Evolutionary conservation across 176 grass and related monocot species (phyloP).

Genomic region (Aegilops longissima): DNA sequence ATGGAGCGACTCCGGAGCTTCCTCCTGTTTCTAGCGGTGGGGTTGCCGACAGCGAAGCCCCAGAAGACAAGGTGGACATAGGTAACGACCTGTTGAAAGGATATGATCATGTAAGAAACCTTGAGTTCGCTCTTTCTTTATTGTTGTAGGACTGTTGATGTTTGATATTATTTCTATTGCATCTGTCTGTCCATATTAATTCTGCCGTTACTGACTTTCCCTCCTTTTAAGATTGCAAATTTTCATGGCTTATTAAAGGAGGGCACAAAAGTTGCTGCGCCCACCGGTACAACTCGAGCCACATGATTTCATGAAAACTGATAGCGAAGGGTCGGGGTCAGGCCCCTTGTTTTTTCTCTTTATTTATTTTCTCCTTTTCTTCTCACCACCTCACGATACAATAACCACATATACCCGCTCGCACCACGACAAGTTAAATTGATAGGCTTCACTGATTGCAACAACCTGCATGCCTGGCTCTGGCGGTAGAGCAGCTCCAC

Average conservation of each 20-base stretch:
- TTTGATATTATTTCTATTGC: no score
- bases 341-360: no score
- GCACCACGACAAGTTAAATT: no score
- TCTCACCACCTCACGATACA: no score
- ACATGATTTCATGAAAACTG: neutral
- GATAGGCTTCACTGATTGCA: neutral
- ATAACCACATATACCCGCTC: no score
- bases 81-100: no score
- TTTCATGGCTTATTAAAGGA: no score
- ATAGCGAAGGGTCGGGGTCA: no score
- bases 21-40: constrained; percentile 24
- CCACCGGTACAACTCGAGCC: neutral
- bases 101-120: neutral
- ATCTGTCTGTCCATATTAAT: neutral
- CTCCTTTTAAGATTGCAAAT: no score
- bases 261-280: no score
- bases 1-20: neutral
- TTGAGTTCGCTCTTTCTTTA: neutral
- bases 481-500: constrained; percentile 76
- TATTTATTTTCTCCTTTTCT: no score
- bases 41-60: neutral
- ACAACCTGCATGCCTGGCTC: neutral
- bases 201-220: neutral
- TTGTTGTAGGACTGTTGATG: no score
- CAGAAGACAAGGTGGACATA: neutral